These are phyloP conservation scores for Clarireedia paspali DNA, from an alignment of 2,329 filamentous ascomycete genomes.

Conservation along the genomic window DNA sequence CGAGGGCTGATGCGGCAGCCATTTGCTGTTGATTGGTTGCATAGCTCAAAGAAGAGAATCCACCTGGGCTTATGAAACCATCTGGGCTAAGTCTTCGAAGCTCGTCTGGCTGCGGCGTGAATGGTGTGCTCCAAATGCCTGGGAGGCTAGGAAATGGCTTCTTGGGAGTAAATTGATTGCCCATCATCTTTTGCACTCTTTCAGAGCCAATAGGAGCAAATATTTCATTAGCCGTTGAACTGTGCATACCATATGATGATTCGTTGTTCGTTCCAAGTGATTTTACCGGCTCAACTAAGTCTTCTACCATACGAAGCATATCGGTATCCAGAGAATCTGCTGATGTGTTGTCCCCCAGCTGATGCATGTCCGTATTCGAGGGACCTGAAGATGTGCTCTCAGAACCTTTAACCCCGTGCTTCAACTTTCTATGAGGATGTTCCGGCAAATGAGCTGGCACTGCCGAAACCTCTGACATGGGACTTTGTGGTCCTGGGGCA, in stretches of 20 bases:
- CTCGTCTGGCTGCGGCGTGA: constrained; percentile 36
- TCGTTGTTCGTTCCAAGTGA: constrained; percentile 32
- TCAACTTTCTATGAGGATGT: neutral
- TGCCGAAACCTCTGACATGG: neutral
- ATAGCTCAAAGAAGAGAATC: constrained; percentile 28
- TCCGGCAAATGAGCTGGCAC: neutral
- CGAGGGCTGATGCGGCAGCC: constrained; percentile 19
- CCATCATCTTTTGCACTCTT: constrained; percentile 26
- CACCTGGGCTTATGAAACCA: constrained; percentile 26
- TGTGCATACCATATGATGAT: constrained; percentile 49
- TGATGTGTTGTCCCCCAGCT: constrained; percentile 45
- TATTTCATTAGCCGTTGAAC: constrained; percentile 41
- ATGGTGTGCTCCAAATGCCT: constrained; percentile 38
- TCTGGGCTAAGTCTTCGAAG: constrained; percentile 31
- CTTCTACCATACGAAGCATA: constrained; percentile 51
- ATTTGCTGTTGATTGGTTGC: constrained; percentile 17
- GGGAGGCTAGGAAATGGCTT: constrained; percentile 31
- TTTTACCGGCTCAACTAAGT: constrained; percentile 37
- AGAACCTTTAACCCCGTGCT: neutral
- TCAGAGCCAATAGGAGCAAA: constrained; percentile 36
- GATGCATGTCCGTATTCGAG: constrained; percentile 41
- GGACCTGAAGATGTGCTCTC: constrained; percentile 13
- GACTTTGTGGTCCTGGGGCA: constrained; percentile 11
- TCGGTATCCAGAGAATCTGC: constrained; percentile 35
- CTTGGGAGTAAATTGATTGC: constrained; percentile 24